Evolutionary conservation across 257 asterid species (phyloP).

Genomic region (Fraxinus americana): DNA sequence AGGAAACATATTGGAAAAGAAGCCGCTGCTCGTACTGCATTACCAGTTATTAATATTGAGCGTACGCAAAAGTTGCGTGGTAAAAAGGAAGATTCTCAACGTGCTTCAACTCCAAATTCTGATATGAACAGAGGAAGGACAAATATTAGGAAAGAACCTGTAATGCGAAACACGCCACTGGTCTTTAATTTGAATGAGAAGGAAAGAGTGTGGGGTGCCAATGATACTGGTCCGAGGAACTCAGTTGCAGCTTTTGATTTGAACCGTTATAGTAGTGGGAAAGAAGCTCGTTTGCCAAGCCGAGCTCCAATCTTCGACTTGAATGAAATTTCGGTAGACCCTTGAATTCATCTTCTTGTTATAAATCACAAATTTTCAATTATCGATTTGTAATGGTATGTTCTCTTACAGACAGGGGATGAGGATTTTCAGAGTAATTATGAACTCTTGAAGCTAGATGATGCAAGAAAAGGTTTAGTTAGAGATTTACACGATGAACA

Average conservation of each 20-base stretch:
- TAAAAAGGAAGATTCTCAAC: slow-evolving; percentile 33
- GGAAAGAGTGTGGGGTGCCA: slow-evolving; percentile 41
- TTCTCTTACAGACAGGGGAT: slow-evolving; percentile 59
- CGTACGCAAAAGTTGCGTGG: slow-evolving; percentile 31
- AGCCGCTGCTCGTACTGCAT: slow-evolving; percentile 18
- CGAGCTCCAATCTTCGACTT: slow-evolving; percentile 81
- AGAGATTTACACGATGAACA: slow-evolving; percentile 65
- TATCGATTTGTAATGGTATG: not conserved
- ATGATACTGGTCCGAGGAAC: slow-evolving; percentile 30
- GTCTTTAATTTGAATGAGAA: slow-evolving; percentile 39
- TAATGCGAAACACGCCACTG: slow-evolving; percentile 12
- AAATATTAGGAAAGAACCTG: slow-evolving; percentile 34
- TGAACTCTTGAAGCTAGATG: slow-evolving; percentile 50
- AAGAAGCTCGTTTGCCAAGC: slow-evolving; percentile 45
- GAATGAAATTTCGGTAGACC: slow-evolving; percentile 76
- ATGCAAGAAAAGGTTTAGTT: slow-evolving; percentile 41
- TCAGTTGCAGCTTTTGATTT: slow-evolving; percentile 48
- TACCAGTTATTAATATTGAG: slow-evolving; percentile 30
- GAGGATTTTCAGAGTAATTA: slow-evolving; percentile 49
- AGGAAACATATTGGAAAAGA: slow-evolving; percentile 38
- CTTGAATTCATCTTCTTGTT: not conserved
- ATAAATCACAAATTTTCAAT: not conserved
- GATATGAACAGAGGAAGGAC: slow-evolving; percentile 41
- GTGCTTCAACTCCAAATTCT: slow-evolving; percentile 14
- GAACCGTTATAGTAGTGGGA: slow-evolving; percentile 49